Evolutionary conservation across 148 eudicot species (phyloP).

Genomic region (Diospyros lotus): DNA sequence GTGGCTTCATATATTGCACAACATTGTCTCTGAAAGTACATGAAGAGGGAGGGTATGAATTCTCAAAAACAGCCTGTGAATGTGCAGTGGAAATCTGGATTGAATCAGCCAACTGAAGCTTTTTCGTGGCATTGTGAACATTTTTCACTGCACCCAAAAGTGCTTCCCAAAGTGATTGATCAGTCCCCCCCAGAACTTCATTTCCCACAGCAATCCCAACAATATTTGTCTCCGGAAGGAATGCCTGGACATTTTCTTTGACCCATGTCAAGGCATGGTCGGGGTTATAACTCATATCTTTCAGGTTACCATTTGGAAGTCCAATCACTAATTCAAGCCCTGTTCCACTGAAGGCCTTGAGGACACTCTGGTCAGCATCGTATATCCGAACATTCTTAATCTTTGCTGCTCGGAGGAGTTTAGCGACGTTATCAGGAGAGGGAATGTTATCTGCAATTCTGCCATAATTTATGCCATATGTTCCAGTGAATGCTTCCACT

Average conservation of each 20-base stretch:
- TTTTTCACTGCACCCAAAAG: constrained; percentile 59
- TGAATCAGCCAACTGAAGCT: constrained; percentile 36
- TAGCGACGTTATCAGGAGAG: constrained; percentile 57
- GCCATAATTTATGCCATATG: constrained; percentile 71
- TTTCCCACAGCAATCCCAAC: constrained; percentile 73
- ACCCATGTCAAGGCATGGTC: constrained; percentile 65
- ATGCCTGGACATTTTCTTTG: constrained; percentile 48
- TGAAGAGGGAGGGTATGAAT: constrained; percentile 75
- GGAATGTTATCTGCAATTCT: constrained; percentile 68
- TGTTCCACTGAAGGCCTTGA: constrained; percentile 60
- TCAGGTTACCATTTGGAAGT: constrained; percentile 50
- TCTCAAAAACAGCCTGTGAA: constrained; percentile 54
- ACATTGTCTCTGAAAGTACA: constrained; percentile 41
- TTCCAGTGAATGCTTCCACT: constrained; percentile 33
- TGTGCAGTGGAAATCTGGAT: constrained; percentile 64
- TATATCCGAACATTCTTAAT: constrained; percentile 64
- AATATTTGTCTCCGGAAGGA: constrained; percentile 51
- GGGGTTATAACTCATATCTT: constrained; percentile 48
- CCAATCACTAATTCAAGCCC: constrained; percentile 73
- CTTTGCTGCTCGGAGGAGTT: constrained; percentile 47
- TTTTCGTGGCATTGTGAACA: constrained; percentile 53
- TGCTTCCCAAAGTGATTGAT: constrained; percentile 36
- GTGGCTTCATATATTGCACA: constrained; percentile 54
- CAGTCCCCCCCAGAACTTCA: constrained; percentile 54
- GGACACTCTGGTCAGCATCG: constrained; percentile 59